Evolutionary conservation across 768 basidiomycete genomes (phyloP).

Genomic region (Hygrophoropsis aurantiaca): DNA sequence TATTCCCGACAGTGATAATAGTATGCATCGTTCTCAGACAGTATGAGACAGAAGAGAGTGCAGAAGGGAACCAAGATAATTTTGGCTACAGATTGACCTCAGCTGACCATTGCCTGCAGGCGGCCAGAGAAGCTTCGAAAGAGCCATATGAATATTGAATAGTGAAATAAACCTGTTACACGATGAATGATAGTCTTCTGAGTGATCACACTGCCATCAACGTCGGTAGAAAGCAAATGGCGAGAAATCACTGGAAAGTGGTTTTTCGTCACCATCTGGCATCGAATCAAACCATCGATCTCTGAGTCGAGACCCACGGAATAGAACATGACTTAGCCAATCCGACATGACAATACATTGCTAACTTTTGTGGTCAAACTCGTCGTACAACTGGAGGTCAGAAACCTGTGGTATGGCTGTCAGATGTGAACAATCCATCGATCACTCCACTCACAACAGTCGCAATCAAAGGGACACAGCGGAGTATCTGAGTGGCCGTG

Average conservation of each 20-base stretch:
- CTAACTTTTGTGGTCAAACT: too few relatives aligned
- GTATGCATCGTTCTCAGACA: constrained; percentile 18
- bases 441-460: constrained; percentile 66
- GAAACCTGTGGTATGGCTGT: constrained; percentile 20
- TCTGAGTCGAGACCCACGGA: too few relatives aligned
- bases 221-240: too few relatives aligned
- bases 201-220: too few relatives aligned
- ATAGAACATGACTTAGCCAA: too few relatives aligned
- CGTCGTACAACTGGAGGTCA: constrained; percentile 14
- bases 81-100: constrained; percentile 69
- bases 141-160: constrained; percentile 35
- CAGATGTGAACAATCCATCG: not conserved
- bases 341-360: too few relatives aligned
- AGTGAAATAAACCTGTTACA: too few relatives aligned
- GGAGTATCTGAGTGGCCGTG: constrained; percentile 60
- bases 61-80: constrained; percentile 24
- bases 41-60: constrained; percentile 20
- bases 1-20: constrained; percentile 14
- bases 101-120: constrained; percentile 40
- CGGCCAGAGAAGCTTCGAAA: constrained; percentile 55
- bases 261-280: too few relatives aligned
- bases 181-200: too few relatives aligned
- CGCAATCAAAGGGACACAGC: constrained; percentile 85
- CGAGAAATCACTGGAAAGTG: too few relatives aligned
- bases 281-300: too few relatives aligned